A percentile compares a stretch with the other conserved stretches of the same genome.
Evolutionary conservation across 2,329 filamentous ascomycete species (phyloP).

Genomic region (Alternaria conjuncta): DNA sequence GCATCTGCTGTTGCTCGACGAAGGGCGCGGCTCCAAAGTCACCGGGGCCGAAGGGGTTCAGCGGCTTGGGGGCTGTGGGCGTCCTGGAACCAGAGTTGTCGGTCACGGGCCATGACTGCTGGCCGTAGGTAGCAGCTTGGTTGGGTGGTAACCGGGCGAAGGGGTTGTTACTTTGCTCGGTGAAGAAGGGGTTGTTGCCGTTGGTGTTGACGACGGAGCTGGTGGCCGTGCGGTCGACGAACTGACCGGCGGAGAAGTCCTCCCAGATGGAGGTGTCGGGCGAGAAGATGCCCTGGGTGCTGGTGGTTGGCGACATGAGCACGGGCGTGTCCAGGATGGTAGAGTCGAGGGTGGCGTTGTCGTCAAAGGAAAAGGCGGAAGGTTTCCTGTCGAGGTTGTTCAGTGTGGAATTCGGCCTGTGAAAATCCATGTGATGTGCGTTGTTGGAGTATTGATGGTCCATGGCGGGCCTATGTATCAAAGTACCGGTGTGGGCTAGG

Average conservation of each 20-base stretch:
- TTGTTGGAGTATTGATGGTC: conserved; percentile 37
- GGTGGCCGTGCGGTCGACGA: conserved; percentile 46
- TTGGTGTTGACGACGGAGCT: conserved; percentile 51
- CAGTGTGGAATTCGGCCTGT: conserved; percentile 46
- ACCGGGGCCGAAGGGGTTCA: conserved; percentile 65
- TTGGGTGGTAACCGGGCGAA: conserved; percentile 68
- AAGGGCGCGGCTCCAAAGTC: conserved; percentile 58
- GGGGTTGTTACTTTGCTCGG: conserved; percentile 59
- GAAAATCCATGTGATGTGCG: conserved; percentile 46
- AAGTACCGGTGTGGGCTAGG: conserved; percentile 49
- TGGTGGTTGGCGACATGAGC: conserved; percentile 58
- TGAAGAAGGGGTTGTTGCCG: conserved; percentile 57
- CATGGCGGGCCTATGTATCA: conserved; percentile 50
- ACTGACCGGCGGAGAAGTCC: conserved; percentile 51
- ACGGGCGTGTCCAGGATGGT: conserved; percentile 48
- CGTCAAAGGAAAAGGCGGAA: conserved; percentile 55
- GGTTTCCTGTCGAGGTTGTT: conserved; percentile 48
- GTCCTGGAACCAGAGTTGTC: conserved; percentile 75
- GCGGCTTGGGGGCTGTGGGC: conserved; percentile 74
- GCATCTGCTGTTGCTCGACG: conserved; percentile 50
- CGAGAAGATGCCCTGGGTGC: conserved; percentile 58
- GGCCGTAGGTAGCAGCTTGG: conserved; percentile 55
- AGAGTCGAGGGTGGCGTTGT: conserved; percentile 61
- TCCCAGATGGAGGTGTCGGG: conserved; percentile 59
- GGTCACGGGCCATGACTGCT: conserved; percentile 66